Evolutionary conservation across 2,329 filamentous ascomycete genomes (phyloP), one percentile per base, ranked within the genome.

Genomic region (Hymenoscyphus scutula): DNA sequence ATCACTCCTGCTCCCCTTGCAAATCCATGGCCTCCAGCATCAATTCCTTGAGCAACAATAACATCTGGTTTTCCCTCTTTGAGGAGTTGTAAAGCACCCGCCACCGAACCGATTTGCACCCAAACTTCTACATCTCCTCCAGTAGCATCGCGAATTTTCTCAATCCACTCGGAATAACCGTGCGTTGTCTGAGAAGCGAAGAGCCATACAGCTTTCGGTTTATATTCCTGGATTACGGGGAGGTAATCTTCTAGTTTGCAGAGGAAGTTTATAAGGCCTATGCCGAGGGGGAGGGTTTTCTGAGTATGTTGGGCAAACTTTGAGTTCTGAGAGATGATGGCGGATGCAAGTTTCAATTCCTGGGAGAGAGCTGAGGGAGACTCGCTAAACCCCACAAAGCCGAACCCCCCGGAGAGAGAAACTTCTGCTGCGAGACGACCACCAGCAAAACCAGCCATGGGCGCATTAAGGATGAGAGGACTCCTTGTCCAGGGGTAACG

Each of bases 371-470:
- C 8, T 13, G 6, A n/a, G 15, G 45, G 25, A 2, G 23, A n/a
- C 11, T 25, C 29, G 3, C 11, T 23, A 8, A 77, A 76, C 0
- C 76, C 79, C 57, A 80, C 76, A 67, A 80, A 80, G 8, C 79
- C 83, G 1, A 82, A 64, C 1, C 80, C 80, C 2, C 81, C 81
- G 23, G 83, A 83, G 67, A 75, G 74, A 1, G 83, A 85, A n/a
- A 90, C 80, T 45, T 84, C 81, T 27, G 85, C 77, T 3, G 87
- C 85, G 2, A 91, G 79, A 1, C 74, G 67, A 71, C 79, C 65
- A 73, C 82, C 69, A 74, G 79, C 69, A 81, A 90, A 83, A 41
- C 84, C 78, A 55, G 86, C 82, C 89, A 91, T 91, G 0, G 89
- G 89, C 1, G 86, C 88, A 51, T 80, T 77, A 53, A 82, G 78